Evolutionary conservation across 768 basidiomycete species (phyloP).

Genomic region (Phylloporus sp.): DNA sequence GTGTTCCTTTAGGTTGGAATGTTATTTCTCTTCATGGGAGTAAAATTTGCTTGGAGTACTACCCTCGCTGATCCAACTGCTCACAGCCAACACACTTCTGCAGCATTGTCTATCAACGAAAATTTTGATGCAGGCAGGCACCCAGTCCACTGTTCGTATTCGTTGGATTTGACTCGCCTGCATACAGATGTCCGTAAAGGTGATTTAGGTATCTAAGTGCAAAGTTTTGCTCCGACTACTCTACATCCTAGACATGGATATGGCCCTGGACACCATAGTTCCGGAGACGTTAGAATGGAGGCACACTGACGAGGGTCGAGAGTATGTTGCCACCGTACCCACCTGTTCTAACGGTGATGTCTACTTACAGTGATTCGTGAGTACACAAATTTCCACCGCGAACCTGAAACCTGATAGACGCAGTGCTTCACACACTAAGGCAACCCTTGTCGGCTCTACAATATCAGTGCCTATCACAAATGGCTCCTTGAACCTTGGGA

Average conservation of each 20-base stretch:
- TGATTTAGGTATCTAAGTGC: constrained; percentile 14
- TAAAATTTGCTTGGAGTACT: constrained; percentile 4
- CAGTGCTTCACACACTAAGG: constrained; percentile 89
- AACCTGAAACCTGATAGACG: background rate
- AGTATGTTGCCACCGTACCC: constrained; percentile 42
- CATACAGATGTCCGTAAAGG: constrained; percentile 41
- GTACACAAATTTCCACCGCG: constrained; percentile 19
- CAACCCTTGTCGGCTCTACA: constrained; percentile 77
- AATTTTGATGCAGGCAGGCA: constrained; percentile 73
- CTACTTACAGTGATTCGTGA: constrained; percentile 64
- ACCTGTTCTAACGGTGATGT: constrained; percentile 2
- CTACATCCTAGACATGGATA: constrained; percentile 73
- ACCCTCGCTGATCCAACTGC: constrained; percentile 17
- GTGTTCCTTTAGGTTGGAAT: constrained; percentile 61
- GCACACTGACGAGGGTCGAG: constrained; percentile 89
- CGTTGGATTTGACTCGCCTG: constrained; percentile 9
- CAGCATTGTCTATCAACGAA: constrained; percentile 81
- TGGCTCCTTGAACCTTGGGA: constrained; percentile 74
- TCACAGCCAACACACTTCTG: constrained; percentile 70
- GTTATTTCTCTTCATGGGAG: constrained; percentile 83
- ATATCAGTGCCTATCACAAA: constrained; percentile 81
- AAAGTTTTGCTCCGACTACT: constrained; percentile 28
- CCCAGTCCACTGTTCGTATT: background rate
- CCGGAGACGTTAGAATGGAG: constrained; percentile 78
- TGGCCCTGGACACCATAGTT: constrained; percentile 86